phyloP scores from a whole-genome alignment of 2,329 filamentous ascomycete species.

The Harringtonia lauricola region DNA sequence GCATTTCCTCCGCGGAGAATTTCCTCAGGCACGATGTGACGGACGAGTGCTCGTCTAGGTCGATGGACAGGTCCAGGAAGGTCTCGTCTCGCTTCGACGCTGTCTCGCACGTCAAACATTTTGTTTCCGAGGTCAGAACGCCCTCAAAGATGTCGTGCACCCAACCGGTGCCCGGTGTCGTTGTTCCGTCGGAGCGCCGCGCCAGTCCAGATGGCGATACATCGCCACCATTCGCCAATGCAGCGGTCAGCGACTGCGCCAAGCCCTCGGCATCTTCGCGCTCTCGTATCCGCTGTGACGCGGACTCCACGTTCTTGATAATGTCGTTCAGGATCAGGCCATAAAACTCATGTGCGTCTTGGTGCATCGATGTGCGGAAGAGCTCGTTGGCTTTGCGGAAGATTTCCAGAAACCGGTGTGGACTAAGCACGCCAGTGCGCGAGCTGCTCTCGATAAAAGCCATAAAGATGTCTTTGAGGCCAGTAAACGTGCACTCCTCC shows the following conservation, averaged over 20 bases:
- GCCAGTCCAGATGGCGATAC: conserved; percentile 17
- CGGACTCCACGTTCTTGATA: conserved; percentile 84
- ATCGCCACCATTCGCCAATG: conserved; percentile 17
- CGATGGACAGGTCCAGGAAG: conserved; percentile 91
- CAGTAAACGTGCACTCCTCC: conserved; percentile 90
- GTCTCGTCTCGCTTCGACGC: conserved; percentile 91
- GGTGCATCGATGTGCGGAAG: conserved; percentile 95
- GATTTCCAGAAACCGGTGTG: conserved; percentile 86
- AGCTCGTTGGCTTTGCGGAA: conserved; percentile 92
- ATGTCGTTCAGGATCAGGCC: conserved; percentile 93
- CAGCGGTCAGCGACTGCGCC: conserved; percentile 38
- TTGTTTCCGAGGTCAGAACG: conserved; percentile 86
- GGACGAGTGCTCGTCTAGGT: conserved; percentile 88
- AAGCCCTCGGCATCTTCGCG: conserved; percentile 28
- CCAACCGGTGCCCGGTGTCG: conserved; percentile 65
- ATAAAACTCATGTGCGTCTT: conserved; percentile 95
- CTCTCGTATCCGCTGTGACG: conserved; percentile 45
- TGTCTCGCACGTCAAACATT: conserved; percentile 92
- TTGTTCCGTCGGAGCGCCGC: conserved; percentile 27
- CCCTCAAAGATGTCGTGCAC: conserved; percentile 97
- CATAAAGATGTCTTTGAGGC: conserved; percentile 91
- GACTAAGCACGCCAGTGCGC: conserved; percentile 82
- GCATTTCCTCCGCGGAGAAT: conserved; percentile 96
- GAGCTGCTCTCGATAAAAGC: conserved; percentile 72
- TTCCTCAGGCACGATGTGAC: conserved; percentile 92